Base-by-base conservation (phyloP, 2,329 filamentous ascomycete genomes). In the Diaporthe batatas region DNA sequence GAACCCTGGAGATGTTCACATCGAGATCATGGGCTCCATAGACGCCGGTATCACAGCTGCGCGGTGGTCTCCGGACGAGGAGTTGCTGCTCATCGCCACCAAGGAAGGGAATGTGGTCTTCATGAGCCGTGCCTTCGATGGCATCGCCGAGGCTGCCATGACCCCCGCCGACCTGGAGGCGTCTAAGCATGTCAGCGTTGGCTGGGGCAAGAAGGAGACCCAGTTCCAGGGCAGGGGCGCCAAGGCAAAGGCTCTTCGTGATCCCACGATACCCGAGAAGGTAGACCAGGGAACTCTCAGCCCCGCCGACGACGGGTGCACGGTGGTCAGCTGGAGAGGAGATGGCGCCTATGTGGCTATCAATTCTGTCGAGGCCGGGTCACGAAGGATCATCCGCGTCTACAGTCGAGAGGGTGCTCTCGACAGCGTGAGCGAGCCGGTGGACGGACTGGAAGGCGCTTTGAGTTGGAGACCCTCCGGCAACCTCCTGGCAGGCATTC, bases 121-220 rank as follows among this genome's bases (percentile, higher is more conserved):
- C 80, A 98, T 99, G 96, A 98, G 95, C 71, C 90, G 95, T 75
- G 91, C 92, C 34, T 97, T 98, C 76, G 96, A 98, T 77, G 92
- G 92, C 72, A 91, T 97, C 54, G 90, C 93, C 44, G 93, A 95
- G 81, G 88, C 93, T 68, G 85, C 87, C 44, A 91, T 98, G 81
- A 90, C 89, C 0, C 80, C 86, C 0, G 94, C 95, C 57, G 96
- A 97, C 82, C 88, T 97, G 75, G 93, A 93, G 77, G 90, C 91
- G n/a, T 98, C 93, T 34, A 96, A 92, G 81, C 95, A 98, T 85
- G 96, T 98, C 72, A 97, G 95, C 25, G 96, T 99, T 29, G 96
- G 96, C 65, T 99, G 96, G 96, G 96, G 96, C 73, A 98, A 98
- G 85, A 94, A 93, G 80, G 96, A 99, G 83, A 99, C 96, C 0